Evolutionary conservation across 2,329 filamentous ascomycete species (phyloP).

Genomic region (Paecilomyces niveus): DNA sequence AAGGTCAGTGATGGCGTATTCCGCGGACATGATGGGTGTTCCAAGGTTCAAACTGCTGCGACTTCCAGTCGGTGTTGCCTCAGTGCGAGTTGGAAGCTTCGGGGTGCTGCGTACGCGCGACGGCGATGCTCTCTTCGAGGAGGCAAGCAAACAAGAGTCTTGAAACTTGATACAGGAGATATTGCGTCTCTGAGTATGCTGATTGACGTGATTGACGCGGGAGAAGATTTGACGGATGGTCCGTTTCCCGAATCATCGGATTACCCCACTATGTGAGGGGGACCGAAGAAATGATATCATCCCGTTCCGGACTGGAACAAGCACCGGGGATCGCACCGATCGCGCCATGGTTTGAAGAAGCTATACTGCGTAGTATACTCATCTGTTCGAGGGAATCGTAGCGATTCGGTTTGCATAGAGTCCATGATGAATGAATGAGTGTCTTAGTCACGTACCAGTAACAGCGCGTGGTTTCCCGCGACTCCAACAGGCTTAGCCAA

Average conservation of each 20-base stretch:
- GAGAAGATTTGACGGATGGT: slow-evolving; percentile 3
- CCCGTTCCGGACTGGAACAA: not conserved
- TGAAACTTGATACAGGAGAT: not conserved
- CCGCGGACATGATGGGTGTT: slow-evolving; percentile 22
- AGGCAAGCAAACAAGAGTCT: not conserved
- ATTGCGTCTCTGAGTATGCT: not conserved
- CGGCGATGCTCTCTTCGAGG: not conserved
- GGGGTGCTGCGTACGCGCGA: not conserved
- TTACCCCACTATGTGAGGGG: slow-evolving; percentile 8
- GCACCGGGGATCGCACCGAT: not conserved
- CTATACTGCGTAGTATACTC: not conserved
- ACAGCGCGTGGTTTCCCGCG: not conserved
- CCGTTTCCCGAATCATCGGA: not conserved
- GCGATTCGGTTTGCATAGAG: not conserved
- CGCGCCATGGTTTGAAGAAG: not conserved
- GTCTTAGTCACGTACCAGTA: not conserved
- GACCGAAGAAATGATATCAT: slow-evolving; percentile 13
- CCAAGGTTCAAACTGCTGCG: not conserved
- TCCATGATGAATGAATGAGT: no score
- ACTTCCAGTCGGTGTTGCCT: not conserved
- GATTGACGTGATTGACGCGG: not conserved
- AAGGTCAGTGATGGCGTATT: slow-evolving; percentile 41
- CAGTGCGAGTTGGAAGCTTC: not conserved
- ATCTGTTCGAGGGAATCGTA: not conserved
- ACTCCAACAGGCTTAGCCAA: not conserved